Percentiles rank a stretch among this genome's conserved stretches.
Conservation (phyloP, 805 yeast species). For the Brettanomyces nanus region DNA sequence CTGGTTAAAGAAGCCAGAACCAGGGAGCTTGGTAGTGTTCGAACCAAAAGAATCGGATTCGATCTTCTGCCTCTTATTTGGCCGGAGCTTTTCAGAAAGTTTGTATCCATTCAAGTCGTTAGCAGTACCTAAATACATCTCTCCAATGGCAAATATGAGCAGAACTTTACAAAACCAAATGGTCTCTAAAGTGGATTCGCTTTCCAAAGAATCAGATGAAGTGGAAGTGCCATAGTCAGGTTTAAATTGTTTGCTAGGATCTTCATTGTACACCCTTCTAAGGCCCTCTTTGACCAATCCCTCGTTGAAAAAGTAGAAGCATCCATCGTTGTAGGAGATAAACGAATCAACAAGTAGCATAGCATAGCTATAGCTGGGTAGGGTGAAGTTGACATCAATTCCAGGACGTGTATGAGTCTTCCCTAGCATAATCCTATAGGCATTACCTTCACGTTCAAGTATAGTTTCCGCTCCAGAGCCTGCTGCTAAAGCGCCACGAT, state of each 20-base stretch:
- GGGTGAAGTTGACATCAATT: slow-evolving; percentile 57
- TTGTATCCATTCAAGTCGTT: slow-evolving; percentile 50
- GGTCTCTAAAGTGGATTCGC: slow-evolving; percentile 58
- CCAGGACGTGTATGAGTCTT: slow-evolving; percentile 63
- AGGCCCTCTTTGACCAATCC: slow-evolving; percentile 65
- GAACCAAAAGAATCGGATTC: background rate
- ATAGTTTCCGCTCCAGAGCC: slow-evolving; percentile 37
- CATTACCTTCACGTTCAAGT: slow-evolving; percentile 68
- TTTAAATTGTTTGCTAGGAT: slow-evolving; percentile 19
- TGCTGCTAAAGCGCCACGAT: slow-evolving; percentile 4
- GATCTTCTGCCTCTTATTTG: slow-evolving; percentile 12
- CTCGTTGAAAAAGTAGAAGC: slow-evolving; percentile 78
- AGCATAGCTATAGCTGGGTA: slow-evolving; percentile 73
- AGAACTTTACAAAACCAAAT: slow-evolving; percentile 76
- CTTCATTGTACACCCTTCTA: slow-evolving; percentile 53
- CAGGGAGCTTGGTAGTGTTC: slow-evolving; percentile 49
- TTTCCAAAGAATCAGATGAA: slow-evolving; percentile 21
- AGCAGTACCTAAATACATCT: slow-evolving; percentile 74
- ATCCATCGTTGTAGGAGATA: slow-evolving; percentile 73
- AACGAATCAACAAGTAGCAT: slow-evolving; percentile 68
- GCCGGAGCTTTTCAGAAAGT: slow-evolving; percentile 18
- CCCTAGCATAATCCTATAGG: slow-evolving; percentile 61
- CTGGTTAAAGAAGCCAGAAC: slow-evolving; percentile 69
- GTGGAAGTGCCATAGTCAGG: slow-evolving; percentile 22
- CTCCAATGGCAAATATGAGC: slow-evolving; percentile 70